Evolutionary conservation across 2,329 filamentous ascomycete species (phyloP), one percentile per base, ranked within the genome.

Genomic region (Colletotrichum sidae): DNA sequence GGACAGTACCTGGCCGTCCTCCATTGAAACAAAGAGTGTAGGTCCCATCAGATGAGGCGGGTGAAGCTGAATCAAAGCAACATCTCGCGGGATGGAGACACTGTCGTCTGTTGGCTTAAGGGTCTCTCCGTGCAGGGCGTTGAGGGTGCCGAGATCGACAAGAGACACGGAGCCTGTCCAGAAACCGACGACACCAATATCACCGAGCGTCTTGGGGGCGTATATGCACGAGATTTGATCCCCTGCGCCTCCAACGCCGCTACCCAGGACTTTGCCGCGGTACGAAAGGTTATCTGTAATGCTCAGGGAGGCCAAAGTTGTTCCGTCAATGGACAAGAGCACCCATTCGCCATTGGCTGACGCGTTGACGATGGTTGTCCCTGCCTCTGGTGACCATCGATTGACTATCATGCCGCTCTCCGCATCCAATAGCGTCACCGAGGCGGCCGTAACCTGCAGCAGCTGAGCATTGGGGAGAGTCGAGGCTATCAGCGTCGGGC

Each of bases 221-320:
- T 95, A 89, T 9, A 98, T 83, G 71, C 94, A 97, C 2, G 96
- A 92, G 39, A 98, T 87, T 75, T 98, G 93, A 69, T 93, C 91
- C 12, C 49, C 47, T n/a, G 33, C 51, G 17, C 65, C 59, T 4
- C 64, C 66, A 17, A 63, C 60, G 39, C 88, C 83, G 13, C 85
- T 80, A 2, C 84, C 83, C 55, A 93, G 86, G 6, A 87, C 81
- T 72, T 90, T 90, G 65, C 87, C 80, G 6, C 83, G 82, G 5
- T 86, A 80, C 25, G 83, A 78, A 6, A 96, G 78, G 38, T 88
- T 84, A 25, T 85, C 78, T 2, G 78, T 74, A 3, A 94, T 79
- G 69, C 89, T 84, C 51, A 98, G 80, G 6, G 91, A 90, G 3
- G 93, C 83, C 2, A 97, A 79, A 2, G 83, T 82, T n/a, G 86